Conservation (phyloP, 139 green algal species). For the Chlorella sp. region DNA sequence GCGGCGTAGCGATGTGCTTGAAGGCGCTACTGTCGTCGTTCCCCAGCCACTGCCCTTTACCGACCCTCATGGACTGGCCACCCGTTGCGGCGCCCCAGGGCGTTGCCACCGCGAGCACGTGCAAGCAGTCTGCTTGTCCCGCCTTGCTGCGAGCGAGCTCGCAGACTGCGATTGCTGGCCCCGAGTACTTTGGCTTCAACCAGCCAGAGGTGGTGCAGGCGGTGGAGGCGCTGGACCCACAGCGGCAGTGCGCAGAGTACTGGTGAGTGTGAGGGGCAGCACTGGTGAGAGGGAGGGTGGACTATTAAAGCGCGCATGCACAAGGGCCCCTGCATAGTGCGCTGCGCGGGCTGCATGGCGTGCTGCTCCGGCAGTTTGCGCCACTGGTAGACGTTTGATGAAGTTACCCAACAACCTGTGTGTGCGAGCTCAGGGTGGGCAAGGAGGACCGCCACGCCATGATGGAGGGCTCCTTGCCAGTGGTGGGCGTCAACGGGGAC, state of each 20-base stretch:
- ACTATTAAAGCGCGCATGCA: too few relatives aligned
- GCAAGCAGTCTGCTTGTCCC: too few relatives aligned
- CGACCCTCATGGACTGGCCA: too few relatives aligned
- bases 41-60: too few relatives aligned
- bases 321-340: not conserved
- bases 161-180: constrained; percentile 81
- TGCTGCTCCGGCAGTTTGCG: not conserved
- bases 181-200: constrained; percentile 94
- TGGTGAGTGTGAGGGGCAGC: constrained; percentile 41
- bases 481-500: too few relatives aligned
- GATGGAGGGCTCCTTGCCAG: constrained; percentile 30
- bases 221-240: constrained; percentile 77
- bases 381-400: too few relatives aligned
- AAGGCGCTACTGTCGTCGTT: too few relatives aligned
- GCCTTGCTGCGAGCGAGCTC: not conserved
- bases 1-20: too few relatives aligned
- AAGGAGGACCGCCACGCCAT: constrained; percentile 45
- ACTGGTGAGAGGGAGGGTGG: too few relatives aligned
- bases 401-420: too few relatives aligned
- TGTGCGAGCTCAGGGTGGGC: constrained; percentile 29
- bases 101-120: too few relatives aligned
- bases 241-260: constrained; percentile 62
- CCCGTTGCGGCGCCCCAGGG: too few relatives aligned
- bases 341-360: not conserved
- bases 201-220: constrained; percentile 61